A percentile compares a stretch with the other conserved stretches of the same genome.
Conservation (phyloP, 768 basidiomycete species). For the Mycena epipterygia region DNA sequence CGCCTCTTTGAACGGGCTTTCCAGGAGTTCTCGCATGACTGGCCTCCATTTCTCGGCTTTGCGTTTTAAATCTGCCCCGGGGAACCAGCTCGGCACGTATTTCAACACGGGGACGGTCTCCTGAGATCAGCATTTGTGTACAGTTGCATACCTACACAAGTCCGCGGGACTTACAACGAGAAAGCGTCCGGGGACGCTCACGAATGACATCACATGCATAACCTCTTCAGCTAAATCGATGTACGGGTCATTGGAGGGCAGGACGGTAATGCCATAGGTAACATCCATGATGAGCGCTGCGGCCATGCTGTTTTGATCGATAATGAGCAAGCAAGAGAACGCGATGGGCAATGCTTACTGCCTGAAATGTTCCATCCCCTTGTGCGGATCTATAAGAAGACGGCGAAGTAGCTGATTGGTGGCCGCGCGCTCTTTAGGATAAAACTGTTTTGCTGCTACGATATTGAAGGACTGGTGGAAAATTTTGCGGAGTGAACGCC, state of each 20-base stretch:
- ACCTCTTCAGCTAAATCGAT: constrained; percentile 42
- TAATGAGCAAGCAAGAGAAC: no score
- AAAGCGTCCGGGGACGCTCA: constrained; percentile 45
- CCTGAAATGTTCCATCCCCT: constrained; percentile 43
- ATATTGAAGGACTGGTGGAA: constrained; percentile 43
- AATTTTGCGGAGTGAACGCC: constrained; percentile 43
- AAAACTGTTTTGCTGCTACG: constrained; percentile 34
- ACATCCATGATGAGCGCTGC: constrained; percentile 41
- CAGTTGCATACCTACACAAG: no score
- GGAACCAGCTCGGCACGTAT: constrained; percentile 55
- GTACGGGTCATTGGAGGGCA: constrained; percentile 41
- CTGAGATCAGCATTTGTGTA: no score
- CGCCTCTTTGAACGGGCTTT: constrained; percentile 54
- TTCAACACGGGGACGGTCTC: constrained; percentile 34
- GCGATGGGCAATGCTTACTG: no score
- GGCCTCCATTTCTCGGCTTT: constrained; percentile 50
- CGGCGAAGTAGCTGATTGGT: constrained; percentile 41
- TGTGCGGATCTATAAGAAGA: constrained; percentile 39
- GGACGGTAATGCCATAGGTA: constrained; percentile 45
- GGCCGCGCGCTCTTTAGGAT: constrained; percentile 37
- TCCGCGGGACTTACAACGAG: constrained; percentile 46
- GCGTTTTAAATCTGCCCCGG: constrained; percentile 60
- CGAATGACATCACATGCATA: constrained; percentile 39
- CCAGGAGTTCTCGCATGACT: constrained; percentile 49
- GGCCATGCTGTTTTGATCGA: constrained; percentile 44